Percentiles rank a stretch among this genome's conserved stretches.
Conservation (phyloP, 495 filamentous ascomycete species). For the Massariosphaeria phaeospora region DNA sequence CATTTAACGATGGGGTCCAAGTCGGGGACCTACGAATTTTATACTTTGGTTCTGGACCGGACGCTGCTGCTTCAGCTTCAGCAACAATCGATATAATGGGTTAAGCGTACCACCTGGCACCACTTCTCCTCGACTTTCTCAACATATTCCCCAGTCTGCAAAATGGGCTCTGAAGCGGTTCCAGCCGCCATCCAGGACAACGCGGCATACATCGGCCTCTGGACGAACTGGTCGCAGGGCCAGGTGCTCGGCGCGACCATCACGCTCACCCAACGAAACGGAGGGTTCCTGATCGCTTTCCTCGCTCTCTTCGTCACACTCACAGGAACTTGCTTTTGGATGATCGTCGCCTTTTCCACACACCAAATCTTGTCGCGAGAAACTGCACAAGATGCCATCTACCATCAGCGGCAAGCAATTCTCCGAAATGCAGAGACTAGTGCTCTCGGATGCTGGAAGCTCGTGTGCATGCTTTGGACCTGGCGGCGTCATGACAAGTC, state of each 20-base stretch:
- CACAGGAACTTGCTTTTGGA: constrained; percentile 4
- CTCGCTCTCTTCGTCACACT: constrained; percentile 6
- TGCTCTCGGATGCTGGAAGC: not conserved
- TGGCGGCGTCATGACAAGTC: constrained; percentile 1
- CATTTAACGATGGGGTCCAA: no score
- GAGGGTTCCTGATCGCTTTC: constrained; percentile 9
- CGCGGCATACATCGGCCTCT: not conserved
- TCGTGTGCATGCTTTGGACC: not conserved
- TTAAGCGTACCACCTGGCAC: no score
- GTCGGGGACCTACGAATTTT: no score
- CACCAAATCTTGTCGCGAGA: not conserved
- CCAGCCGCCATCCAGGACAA: no score
- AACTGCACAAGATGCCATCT: constrained; percentile 1
- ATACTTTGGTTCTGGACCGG: no score
- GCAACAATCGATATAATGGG: no score
- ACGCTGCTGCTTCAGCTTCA: no score
- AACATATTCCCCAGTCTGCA: no score
- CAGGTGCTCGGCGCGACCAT: constrained; percentile 3
- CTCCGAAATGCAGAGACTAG: constrained; percentile 11
- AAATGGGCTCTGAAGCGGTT: no score
- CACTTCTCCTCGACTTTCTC: no score
- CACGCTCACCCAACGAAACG: constrained; percentile 4
- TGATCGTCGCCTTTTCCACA: constrained; percentile 1
- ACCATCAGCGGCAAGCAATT: constrained; percentile 14
- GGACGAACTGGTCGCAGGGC: constrained; percentile 10